Evolutionary conservation across 345 rosid genomes (phyloP).

Genomic region (Brassica carinata): DNA sequence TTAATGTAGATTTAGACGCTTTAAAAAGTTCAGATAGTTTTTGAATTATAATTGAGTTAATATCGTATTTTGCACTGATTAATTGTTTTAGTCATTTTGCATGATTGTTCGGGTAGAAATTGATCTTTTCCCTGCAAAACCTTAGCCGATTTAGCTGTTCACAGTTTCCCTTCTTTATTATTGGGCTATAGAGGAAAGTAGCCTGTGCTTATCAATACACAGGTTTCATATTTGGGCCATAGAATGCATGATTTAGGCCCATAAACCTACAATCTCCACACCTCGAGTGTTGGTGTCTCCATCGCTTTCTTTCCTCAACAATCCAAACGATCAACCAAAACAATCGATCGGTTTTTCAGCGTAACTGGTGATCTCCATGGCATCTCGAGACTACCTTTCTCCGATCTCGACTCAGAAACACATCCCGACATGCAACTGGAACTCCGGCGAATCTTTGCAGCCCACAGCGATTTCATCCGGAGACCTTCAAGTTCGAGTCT

Average conservation of each 20-base stretch:
- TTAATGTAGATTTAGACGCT: no score
- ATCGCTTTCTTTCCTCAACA: not conserved
- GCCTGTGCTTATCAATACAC: not conserved
- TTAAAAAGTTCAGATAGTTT: no score
- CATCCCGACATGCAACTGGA: not conserved
- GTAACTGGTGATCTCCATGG: not conserved
- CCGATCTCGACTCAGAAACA: not conserved
- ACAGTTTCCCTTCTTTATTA: not conserved
- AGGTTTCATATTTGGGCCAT: not conserved
- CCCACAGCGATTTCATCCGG: not conserved
- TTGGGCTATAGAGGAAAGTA: not conserved
- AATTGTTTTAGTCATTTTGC: no score
- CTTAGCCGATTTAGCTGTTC: no score
- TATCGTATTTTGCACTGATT: no score
- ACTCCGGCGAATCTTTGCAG: not conserved
- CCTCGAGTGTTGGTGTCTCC: no score
- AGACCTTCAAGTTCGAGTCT: not conserved
- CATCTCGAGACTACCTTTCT: not conserved
- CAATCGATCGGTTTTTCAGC: not conserved
- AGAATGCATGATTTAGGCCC: not conserved
- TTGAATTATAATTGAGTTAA: no score
- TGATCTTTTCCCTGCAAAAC: no score
- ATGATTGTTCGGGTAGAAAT: no score
- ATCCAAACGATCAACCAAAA: not conserved
- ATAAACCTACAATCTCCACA: not conserved